Evolutionary conservation across 1,284 basidiomycete species (phyloP), one percentile per base, ranked within the genome.

Genomic region (Prillingera fragicola): DNA sequence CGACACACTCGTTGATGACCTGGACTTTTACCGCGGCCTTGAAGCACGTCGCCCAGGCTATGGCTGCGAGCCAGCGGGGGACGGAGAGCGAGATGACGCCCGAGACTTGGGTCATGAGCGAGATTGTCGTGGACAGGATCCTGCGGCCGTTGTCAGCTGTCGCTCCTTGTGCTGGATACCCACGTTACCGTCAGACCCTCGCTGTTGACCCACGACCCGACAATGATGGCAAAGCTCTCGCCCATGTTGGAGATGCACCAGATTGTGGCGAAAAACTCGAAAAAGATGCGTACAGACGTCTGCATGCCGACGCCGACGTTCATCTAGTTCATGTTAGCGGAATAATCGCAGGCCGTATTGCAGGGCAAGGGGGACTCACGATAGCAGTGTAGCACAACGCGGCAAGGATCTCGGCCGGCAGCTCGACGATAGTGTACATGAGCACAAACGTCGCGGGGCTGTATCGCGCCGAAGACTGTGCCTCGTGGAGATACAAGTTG

Each of bases 1-100:
- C 72, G 7, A 53, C 33, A 17, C 65, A 57, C 47, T 74, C 73
- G 57, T 76, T 75, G 64, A 75, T 74, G 37, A 73, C 61, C 31
- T 71, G 63, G 10, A 75, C 47, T 13, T 60, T 50, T 5, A 65
- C 63, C 12, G 69, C 65, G 19, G 49, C 43, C 54, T 69, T 69
- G 25, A 60, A 38, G 22, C 50, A 54, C 13, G 59, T 56, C 5
- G 48, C 56, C 70, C 70, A 73, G 14, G 64, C 65, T 14, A 73
- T 58, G 5, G 45, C 60, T 2, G 63, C 57, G 0, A 74, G 60
- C 71, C 72, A 75, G 9, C 50, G 41, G 1, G 73, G 71, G 8
- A 74, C 57, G 17, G 64, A 65, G 13, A 73, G 63, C 7, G 70
- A 73, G 15, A 74, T 66, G 46, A 74, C 60, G 15, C 74, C 73